A percentile compares a stretch with the other conserved stretches of the same genome.
Conservation (phyloP, 768 basidiomycete species). For the Boletus tomentosulus region DNA sequence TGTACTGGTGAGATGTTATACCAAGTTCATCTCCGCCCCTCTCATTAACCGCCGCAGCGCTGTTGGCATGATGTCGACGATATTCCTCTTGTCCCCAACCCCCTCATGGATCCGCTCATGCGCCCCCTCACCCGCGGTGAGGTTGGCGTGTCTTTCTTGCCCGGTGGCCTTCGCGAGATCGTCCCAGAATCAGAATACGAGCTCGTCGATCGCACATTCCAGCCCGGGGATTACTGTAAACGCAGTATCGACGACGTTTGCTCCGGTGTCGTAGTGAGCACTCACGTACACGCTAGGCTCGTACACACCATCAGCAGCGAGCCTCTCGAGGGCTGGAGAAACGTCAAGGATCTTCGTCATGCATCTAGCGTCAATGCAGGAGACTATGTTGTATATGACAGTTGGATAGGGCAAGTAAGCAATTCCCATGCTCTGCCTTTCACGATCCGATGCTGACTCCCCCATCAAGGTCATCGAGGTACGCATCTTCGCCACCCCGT, state of each 20-base stretch:
- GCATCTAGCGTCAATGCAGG: slow-evolving; percentile 64
- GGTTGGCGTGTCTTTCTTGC: slow-evolving; percentile 73
- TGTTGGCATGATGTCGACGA: slow-evolving; percentile 90
- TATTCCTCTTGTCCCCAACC: slow-evolving; percentile 39
- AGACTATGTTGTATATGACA: slow-evolving; percentile 76
- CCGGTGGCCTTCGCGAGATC: slow-evolving; percentile 57
- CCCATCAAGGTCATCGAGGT: slow-evolving; percentile 69
- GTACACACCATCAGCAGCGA: slow-evolving; percentile 71
- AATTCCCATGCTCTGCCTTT: slow-evolving; percentile 6
- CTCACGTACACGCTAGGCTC: slow-evolving; percentile 60
- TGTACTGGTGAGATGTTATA: slow-evolving; percentile 51
- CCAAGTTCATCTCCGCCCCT: neutral
- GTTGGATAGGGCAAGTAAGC: slow-evolving; percentile 88
- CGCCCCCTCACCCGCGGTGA: slow-evolving; percentile 73
- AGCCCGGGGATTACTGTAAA: slow-evolving; percentile 80
- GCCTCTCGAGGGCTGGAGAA: slow-evolving; percentile 59
- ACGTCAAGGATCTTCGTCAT: slow-evolving; percentile 51
- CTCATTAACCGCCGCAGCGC: slow-evolving; percentile 46
- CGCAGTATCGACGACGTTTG: slow-evolving; percentile 67
- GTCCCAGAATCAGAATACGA: slow-evolving; percentile 62
- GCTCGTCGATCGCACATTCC: slow-evolving; percentile 74
- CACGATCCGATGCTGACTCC: slow-evolving; percentile 10
- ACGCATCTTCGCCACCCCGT: slow-evolving; percentile 17
- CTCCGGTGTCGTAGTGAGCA: slow-evolving; percentile 69
- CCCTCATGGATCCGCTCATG: slow-evolving; percentile 63